A percentile compares a stretch with the other conserved stretches of the same genome.
phyloP scores from a whole-genome alignment of 148 eudicot genomes.

The Simmondsia chinensis region DNA sequence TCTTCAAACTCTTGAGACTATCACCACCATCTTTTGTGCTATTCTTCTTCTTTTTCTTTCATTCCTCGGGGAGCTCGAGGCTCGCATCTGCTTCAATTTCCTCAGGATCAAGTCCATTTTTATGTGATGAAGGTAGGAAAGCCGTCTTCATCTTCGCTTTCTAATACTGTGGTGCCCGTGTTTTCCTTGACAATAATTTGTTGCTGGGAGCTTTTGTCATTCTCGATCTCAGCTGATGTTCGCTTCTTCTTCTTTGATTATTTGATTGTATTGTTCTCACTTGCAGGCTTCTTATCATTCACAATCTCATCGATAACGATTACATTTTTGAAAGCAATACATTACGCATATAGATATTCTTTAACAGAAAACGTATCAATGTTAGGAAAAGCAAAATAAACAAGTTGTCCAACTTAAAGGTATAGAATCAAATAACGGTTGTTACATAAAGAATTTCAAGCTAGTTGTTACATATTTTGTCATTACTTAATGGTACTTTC shows the following conservation, averaged over 20 bases:
- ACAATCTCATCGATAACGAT: slow-evolving; percentile 88
- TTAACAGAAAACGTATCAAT: slow-evolving; percentile 1
- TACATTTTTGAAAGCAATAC: slow-evolving; percentile 10
- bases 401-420: too few relatives aligned
- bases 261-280: slow-evolving; percentile 29
- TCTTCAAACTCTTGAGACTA: slow-evolving; percentile 31
- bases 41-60: slow-evolving; percentile 32
- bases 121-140: slow-evolving; percentile 48
- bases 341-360: neutral
- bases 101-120: slow-evolving; percentile 16
- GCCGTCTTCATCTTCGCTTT: slow-evolving; percentile 98
- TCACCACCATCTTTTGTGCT: slow-evolving; percentile 22
- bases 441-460: too few relatives aligned
- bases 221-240: slow-evolving; percentile 11
- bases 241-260: slow-evolving; percentile 36
- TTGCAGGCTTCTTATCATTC: slow-evolving; percentile 58
- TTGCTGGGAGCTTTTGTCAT: slow-evolving; percentile 15
- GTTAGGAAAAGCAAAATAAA: too few relatives aligned
- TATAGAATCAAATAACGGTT: too few relatives aligned
- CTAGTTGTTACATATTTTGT: too few relatives aligned
- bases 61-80: slow-evolving; percentile 14
- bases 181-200: slow-evolving; percentile 36
- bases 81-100: slow-evolving; percentile 18
- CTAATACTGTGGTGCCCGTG: slow-evolving; percentile 24
- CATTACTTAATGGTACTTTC: too few relatives aligned